Conservation (phyloP, 306 rosid genomes). For the Canavalia ensiformis region DNA sequence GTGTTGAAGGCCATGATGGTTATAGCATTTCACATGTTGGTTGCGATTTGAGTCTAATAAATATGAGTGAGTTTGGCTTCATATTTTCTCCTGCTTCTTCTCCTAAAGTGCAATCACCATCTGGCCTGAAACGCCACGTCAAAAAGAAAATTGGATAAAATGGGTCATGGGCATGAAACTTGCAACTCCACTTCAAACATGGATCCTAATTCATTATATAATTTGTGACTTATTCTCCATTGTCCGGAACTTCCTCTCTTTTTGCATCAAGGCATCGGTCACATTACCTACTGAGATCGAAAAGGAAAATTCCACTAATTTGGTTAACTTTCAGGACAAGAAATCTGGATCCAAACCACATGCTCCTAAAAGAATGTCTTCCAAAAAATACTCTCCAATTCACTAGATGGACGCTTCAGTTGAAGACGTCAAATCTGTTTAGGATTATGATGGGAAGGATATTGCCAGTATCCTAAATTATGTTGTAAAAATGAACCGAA, state of each 20-base stretch:
- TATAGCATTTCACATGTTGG: too few species aligned
- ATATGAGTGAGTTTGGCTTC: constrained; percentile 2
- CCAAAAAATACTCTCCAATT: constrained; percentile 49
- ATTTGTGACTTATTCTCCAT: background rate
- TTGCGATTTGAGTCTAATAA: background rate
- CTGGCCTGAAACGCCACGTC: background rate
- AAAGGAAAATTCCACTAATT: constrained; percentile 31
- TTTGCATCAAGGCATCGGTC: background rate
- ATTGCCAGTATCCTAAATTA: constrained; percentile 70
- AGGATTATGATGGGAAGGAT: constrained; percentile 70
- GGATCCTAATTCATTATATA: background rate
- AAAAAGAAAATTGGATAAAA: constrained; percentile 11
- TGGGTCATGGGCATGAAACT: background rate
- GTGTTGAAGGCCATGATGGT: too few species aligned
- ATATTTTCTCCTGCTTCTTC: background rate
- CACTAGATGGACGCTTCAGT: constrained; percentile 30
- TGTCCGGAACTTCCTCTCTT: constrained; percentile 13
- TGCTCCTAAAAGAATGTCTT: constrained; percentile 45
- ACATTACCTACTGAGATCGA: background rate
- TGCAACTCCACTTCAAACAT: background rate
- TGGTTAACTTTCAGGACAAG: constrained; percentile 39
- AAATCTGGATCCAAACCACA: constrained; percentile 45
- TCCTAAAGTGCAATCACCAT: constrained; percentile 8
- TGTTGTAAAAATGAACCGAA: constrained; percentile 48
- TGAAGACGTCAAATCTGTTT: constrained; percentile 49